Base-by-base conservation (phyloP, 2,329 filamentous ascomycete species). In the Aureobasidium sp. region DNA sequence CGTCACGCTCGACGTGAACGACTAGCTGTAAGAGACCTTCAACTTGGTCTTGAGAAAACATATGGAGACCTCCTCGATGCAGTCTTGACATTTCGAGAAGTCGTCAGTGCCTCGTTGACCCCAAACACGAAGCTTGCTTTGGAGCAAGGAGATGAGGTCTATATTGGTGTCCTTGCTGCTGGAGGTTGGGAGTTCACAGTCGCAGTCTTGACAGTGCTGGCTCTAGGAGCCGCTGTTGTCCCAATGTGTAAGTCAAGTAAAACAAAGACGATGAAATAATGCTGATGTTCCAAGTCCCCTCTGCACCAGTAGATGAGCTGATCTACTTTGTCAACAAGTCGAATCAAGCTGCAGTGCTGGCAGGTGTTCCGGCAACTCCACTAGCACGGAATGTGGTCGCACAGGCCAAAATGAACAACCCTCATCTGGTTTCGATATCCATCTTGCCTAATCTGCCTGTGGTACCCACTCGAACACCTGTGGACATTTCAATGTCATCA, bases 161-260 rank as follows among this genome's bases (percentile, higher is more conserved):
- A 76, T 65, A 74, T 80, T 51, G 76, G 75, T 29, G 70, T 80
- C 5, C 69, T 81, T 36, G 78, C 77, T 12, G 71, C 76, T 2
- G 77, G 77, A 7, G 75, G 78, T 5, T 80, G 80, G 66, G 78
- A 80, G 61, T 81, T 76, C 65, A 72, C 76, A 4, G 76, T 80
- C n/a, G 78, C 75, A 5, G 77, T 79, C 64, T 70, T 80, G 32
- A 75, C 78, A 5, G 72, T 79, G n/a, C 69, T 79, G 37, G 78
- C 79, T 9, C 64, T 79, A 2, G 78, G 78, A 20, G 79, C 76
- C 4, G 78, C 77, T 15, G 74, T 75, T 1, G 79, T 81, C 8
- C 79, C 78, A 4, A 74, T 80, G 64, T 72, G 62, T 63, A 52
- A 42, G 62, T 61, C 10, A 10, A 5, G 20, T 20, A n/a, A 17